Conservation (phyloP, 768 basidiomycete species). For the Suillus subaureus region DNA sequence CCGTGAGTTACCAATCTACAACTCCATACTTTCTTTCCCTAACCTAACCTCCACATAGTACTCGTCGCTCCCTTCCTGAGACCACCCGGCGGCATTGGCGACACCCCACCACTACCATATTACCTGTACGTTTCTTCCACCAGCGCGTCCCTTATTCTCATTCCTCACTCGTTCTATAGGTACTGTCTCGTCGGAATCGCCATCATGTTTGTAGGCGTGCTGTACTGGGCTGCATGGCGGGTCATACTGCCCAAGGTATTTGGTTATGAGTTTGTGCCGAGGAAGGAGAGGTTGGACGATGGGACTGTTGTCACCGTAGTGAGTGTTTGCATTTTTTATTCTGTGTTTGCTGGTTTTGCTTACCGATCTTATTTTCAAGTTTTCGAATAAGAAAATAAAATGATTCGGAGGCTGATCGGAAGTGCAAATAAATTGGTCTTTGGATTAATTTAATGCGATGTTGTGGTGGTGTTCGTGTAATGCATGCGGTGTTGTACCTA, state of each 20-base stretch:
- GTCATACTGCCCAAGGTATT: conserved; percentile 50
- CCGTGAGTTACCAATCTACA: conserved; percentile 36
- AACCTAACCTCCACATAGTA: conserved; percentile 34
- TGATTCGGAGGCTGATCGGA: neutral
- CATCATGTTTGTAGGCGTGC: conserved; percentile 45
- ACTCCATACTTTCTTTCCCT: neutral
- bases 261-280: conserved; percentile 47
- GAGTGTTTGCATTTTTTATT: conserved; percentile 19
- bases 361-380: conserved; percentile 3
- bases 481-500: neutral
- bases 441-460: neutral
- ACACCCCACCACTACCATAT: conserved; percentile 62
- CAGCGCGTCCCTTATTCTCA: neutral
- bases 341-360: neutral
- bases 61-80: conserved; percentile 56
- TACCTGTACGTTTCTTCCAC: conserved; percentile 40
- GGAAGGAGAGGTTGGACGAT: conserved; percentile 51
- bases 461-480: neutral
- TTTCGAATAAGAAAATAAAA: conserved; percentile 10
- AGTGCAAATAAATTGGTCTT: neutral
- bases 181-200: conserved; percentile 58
- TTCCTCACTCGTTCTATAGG: conserved; percentile 24
- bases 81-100: conserved; percentile 56
- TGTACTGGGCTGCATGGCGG: conserved; percentile 60
- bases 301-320: conserved; percentile 59